These are phyloP conservation scores for Blepharisma japonicum DNA, from an alignment of 73 alveolate genomes.

Conservation along the genomic window DNA sequence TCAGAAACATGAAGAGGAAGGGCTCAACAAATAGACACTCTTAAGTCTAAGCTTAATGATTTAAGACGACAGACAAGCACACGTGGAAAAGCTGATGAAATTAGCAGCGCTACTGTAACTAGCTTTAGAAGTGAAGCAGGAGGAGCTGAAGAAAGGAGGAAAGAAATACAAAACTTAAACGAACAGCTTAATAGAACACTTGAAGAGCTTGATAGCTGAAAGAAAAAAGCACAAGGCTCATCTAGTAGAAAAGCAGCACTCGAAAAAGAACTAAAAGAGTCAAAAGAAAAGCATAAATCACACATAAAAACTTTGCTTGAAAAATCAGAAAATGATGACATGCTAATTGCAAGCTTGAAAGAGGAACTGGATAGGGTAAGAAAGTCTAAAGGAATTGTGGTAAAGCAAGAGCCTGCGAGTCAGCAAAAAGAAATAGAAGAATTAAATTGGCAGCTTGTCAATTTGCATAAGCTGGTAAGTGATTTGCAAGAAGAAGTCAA, in stretches of 20 bases:
- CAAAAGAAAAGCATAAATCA: not conserved
- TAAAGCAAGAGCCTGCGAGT: not conserved
- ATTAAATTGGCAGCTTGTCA: slow-evolving; percentile 7
- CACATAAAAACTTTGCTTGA: slow-evolving; percentile 28
- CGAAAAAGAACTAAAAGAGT: slow-evolving; percentile 20
- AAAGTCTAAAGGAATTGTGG: not conserved
- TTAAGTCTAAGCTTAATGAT: slow-evolving; percentile 9
- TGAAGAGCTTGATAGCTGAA: slow-evolving; percentile 10
- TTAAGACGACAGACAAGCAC: not conserved
- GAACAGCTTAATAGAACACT: not conserved
- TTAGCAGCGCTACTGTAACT: not conserved
- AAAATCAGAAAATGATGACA: slow-evolving; percentile 25
- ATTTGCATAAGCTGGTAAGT: not conserved
- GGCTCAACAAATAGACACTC: slow-evolving; percentile 20
- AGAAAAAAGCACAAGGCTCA: slow-evolving; percentile 7
- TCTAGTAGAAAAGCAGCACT: slow-evolving; percentile 12
- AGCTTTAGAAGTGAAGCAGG: not conserved
- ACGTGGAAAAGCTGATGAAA: not conserved
- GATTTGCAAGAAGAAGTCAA: slow-evolving; percentile 15
- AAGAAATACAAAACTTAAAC: not conserved
- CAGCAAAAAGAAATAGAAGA: not conserved
- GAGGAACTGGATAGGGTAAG: not conserved
- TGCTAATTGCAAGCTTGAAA: slow-evolving; percentile 2
- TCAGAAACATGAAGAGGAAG: slow-evolving; percentile 24
- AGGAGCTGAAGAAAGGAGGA: slow-evolving; percentile 22